Evolutionary conservation across 1,284 basidiomycete genomes (phyloP), one percentile per base, ranked within the genome.

Genomic region (Tilletia horrida): DNA sequence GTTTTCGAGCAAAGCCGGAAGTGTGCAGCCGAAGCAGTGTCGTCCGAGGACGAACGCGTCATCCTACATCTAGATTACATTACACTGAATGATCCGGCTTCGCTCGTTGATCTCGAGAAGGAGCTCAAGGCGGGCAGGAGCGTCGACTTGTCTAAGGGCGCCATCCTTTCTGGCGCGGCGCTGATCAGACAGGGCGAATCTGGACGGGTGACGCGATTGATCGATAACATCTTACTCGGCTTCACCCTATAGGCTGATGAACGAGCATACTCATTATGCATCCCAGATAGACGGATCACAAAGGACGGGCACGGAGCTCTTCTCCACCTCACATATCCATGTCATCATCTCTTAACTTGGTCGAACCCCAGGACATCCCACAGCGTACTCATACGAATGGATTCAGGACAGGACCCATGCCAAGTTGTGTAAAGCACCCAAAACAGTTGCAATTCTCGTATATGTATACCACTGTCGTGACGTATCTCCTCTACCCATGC

Each of bases 181-280:
- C 91, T 90, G 87, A 86, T 97, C 2, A 70, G 69, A n/a, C 74
- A 80, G 50, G 74, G 73, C 3, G 59, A 74, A 13, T 63, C 65
- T 6, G 69, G 73, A 14, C 92, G 92, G 55, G 86, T 86, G 78
- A 97, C 93, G 43, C 85, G 95, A 72, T 81, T 98, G 76, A 97
- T 98, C 63, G 95, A 98, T 82, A 98, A 98, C 82, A 82, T 97
- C 47, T 83, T 95, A 50, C 82, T 95, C 1, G 91, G 90, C 0
- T 85, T 84, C 65, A 48, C 67, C 29, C 64, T 78, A 14, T 64
- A 29, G 48, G n/a, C 3, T 14, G 8, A 27, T 16, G n/a, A 43
- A 7, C 29, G 14, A 16, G 3, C 2, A 8, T 27, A 31, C 2
- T 7, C 55, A 35, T 16, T 40, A 4, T 11, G 35, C 35, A 40